Percentiles rank a stretch among this genome's conserved stretches.
Conservation (phyloP, 805 yeast genomes). For the Zygosaccharomyces lentus region DNA sequence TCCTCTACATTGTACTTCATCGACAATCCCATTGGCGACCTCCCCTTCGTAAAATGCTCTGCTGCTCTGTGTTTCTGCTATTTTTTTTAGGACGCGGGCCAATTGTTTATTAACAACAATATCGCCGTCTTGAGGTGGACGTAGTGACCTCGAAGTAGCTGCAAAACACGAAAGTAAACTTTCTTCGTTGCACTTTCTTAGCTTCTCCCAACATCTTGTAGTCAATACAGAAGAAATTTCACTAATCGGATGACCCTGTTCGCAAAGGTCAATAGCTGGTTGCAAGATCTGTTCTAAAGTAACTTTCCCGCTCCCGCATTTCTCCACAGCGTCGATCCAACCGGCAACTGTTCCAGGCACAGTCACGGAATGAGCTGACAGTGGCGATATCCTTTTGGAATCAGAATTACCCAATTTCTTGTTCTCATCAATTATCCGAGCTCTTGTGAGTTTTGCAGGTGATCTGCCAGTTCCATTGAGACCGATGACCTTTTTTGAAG, state of each 20-base stretch:
- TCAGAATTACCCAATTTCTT: slow-evolving; percentile 38
- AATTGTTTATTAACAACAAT: slow-evolving; percentile 47
- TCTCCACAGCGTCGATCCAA: slow-evolving; percentile 64
- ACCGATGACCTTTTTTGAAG: slow-evolving; percentile 52
- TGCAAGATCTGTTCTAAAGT: slow-evolving; percentile 51
- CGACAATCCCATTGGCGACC: slow-evolving; percentile 62
- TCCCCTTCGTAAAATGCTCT: slow-evolving; percentile 66
- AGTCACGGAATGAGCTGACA: slow-evolving; percentile 56
- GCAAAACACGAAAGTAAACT: slow-evolving; percentile 26
- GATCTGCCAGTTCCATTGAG: slow-evolving; percentile 75
- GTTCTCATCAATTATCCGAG: not conserved
- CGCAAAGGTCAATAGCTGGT: slow-evolving; percentile 68
- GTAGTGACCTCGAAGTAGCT: slow-evolving; percentile 20
- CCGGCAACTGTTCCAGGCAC: slow-evolving; percentile 83
- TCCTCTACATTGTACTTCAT: slow-evolving; percentile 47
- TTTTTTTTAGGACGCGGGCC: slow-evolving; percentile 48
- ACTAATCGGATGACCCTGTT: slow-evolving; percentile 60
- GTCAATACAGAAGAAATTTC: slow-evolving; percentile 57
- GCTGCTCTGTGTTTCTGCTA: slow-evolving; percentile 52
- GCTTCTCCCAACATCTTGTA: slow-evolving; percentile 35
- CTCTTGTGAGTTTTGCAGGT: slow-evolving; percentile 35
- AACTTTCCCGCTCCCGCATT: slow-evolving; percentile 71
- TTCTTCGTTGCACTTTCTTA: slow-evolving; percentile 10
- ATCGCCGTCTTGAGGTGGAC: slow-evolving; percentile 59
- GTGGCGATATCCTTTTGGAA: slow-evolving; percentile 46